Base-by-base conservation (phyloP, 1,284 basidiomycete species). In the Abortiporus biennis region DNA sequence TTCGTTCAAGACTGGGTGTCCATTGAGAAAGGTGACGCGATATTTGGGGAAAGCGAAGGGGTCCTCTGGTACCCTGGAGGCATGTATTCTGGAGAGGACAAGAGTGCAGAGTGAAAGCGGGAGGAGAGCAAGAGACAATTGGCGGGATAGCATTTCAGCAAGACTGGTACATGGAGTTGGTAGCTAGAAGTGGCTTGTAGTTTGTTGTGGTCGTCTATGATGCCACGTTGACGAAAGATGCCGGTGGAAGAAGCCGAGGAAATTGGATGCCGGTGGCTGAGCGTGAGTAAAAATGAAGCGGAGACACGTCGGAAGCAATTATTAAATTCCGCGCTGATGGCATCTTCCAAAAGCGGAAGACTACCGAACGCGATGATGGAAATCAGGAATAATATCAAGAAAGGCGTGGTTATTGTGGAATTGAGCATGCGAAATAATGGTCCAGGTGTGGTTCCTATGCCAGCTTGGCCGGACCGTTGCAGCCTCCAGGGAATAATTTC, bases 11-110 rank as follows among this genome's bases (percentile, higher is more conserved):
- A 93, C 63, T n/a, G 91, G 89, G 13, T 82, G 74, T 46, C 79
- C 76, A 57, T 89, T 88, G 53, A 93, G 75, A 62, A 89, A 93
- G 35, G 80, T 68, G 50, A 93, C 80, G 39, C 80, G 74, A 61
- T 81, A 90, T 61, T 93, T 93, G 42, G 91, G 91, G 58, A 84
- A 90, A 0, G 89, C 83, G 57, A 81, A 78, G 12, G 82, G 70
- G 56, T 94, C 91, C 52, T 91, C 81, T 24, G 85, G 84, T 27
- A 61, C 52, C 36, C 85, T 71, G 1, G 83, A 79, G 54, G 84
- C 77, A 38, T 83, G 64, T 12, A 79, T 49, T 33, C 76, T 71
- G 2, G 78, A 70, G 2, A 57, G 42, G 31, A 58, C 54, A 25
- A 64, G 48, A 13, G 46, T 43, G 29, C 45, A 40, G 38, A 52